Percentiles rank a stretch among this genome's conserved stretches.
phyloP scores from a whole-genome alignment of 352 stramenopile species.

The Globisporangium irregulare region DNA sequence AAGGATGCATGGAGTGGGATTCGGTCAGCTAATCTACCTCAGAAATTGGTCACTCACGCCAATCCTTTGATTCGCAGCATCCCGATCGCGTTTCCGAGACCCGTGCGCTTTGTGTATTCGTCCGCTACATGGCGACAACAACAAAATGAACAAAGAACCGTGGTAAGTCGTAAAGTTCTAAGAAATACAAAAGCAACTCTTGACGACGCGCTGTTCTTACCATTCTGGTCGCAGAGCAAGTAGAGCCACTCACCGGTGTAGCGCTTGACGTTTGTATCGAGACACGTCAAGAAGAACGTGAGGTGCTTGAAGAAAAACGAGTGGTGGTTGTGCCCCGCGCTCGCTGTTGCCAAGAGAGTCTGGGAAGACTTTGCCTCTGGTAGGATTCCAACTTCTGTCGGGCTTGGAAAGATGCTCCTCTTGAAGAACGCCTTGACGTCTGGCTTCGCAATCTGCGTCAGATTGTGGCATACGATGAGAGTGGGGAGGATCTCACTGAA shows the following conservation, averaged over 20 bases:
- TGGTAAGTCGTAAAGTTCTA: background rate
- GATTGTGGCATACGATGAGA: slow-evolving; percentile 62
- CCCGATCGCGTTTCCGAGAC: slow-evolving; percentile 71
- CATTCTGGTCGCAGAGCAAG: slow-evolving; percentile 68
- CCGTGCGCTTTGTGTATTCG: slow-evolving; percentile 67
- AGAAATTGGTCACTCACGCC: slow-evolving; percentile 22
- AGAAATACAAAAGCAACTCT: background rate
- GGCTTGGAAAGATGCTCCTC: slow-evolving; percentile 27
- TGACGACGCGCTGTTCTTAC: slow-evolving; percentile 24
- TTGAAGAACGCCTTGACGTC: slow-evolving; percentile 41
- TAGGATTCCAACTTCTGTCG: background rate
- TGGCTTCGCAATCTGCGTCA: slow-evolving; percentile 34
- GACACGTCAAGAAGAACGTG: slow-evolving; percentile 66
- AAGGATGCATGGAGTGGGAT: background rate
- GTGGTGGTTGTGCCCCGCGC: background rate
- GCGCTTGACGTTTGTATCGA: slow-evolving; percentile 66
- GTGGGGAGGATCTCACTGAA: slow-evolving; percentile 50
- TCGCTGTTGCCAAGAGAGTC: background rate
- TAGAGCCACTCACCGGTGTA: slow-evolving; percentile 74
- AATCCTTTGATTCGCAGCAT: slow-evolving; percentile 66
- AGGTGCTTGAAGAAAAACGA: slow-evolving; percentile 60
- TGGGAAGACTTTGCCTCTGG: too few species aligned
- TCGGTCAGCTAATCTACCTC: background rate
- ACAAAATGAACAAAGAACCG: slow-evolving; percentile 11
- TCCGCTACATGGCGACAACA: slow-evolving; percentile 36